Evolutionary conservation across 1,139 yeast species (phyloP).

Genomic region (Suhomyces panamericanus): DNA sequence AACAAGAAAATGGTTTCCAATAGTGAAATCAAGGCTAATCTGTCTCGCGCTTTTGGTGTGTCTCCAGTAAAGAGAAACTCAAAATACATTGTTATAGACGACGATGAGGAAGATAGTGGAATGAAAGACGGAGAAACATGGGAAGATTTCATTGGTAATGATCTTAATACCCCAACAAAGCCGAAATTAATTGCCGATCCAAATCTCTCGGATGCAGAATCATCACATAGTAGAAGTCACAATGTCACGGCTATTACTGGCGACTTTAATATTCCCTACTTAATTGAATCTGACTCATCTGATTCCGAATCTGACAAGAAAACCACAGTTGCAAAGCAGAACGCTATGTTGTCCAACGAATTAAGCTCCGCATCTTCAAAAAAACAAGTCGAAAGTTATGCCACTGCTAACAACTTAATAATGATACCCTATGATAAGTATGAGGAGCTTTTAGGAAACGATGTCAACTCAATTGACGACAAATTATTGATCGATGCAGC

Average conservation of each 20-base stretch:
- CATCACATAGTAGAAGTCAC: constrained; percentile 17
- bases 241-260: constrained; percentile 18
- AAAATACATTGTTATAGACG: constrained; percentile 32
- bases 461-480: constrained; percentile 23
- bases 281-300: constrained; percentile 40
- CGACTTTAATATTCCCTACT: constrained; percentile 26
- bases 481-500: constrained; percentile 26
- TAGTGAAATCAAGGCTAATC: constrained; percentile 14
- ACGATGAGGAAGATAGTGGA: constrained; percentile 9
- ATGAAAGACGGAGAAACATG: constrained; percentile 35
- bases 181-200: constrained; percentile 16
- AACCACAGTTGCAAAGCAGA: constrained; percentile 9
- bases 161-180: constrained; percentile 28
- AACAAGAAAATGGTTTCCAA: constrained; percentile 25
- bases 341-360: constrained; percentile 24
- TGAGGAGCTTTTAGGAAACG: constrained; percentile 32
- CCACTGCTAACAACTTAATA: constrained; percentile 49
- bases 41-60: constrained; percentile 18
- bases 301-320: constrained; percentile 24
- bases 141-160: constrained; percentile 45
- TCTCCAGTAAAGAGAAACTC: constrained; percentile 43
- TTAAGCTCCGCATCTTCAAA: constrained; percentile 20
- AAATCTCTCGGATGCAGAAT: constrained; percentile 22
- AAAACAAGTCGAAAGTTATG: constrained; percentile 48
- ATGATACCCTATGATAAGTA: constrained; percentile 51